Evolutionary conservation across 768 basidiomycete species (phyloP), one percentile per base, ranked within the genome.

Genomic region (Leucosporidium scottii): DNA sequence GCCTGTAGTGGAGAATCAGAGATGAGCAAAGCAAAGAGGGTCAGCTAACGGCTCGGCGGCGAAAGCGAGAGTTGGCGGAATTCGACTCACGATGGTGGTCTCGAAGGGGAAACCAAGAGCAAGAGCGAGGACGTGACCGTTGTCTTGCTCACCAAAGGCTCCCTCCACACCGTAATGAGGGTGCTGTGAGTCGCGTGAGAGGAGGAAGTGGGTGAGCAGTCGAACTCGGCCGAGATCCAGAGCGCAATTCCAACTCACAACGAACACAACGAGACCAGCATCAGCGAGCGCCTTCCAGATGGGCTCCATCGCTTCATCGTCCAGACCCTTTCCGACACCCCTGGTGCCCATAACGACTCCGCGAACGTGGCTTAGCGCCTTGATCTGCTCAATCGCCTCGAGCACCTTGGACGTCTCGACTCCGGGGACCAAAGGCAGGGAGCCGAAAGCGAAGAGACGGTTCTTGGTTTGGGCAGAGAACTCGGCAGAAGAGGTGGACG

Each of bases 71-170:
- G 51, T 81, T 10, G 0, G 21, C 36, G 12, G 17, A 17, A 13
- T 13, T 2, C 12, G 58, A 59, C 87, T 76, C 73, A 90, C 90
- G 39, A 85, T 86, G 6, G 91, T 91, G 23, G 91, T 93, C 79
- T 93, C 91, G 74, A 93, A 87, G 4, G 91, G 91, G 78, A 93
- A 93, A 1, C 91, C 91, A 21, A 91, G 82, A 0, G 90, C 89
- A 61, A 93, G 83, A 3, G 90, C 88, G 34, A 93, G 84, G 49
- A 91, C 91, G 71, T 93, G 91, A 0, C 91, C 91, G 72, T 93
- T 92, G 51, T 86, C 83, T 67, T 81, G 84, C 64, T 85, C 82
- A 1, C 90, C 90, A 83, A 88, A 93, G 2, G 74, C 83, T n/a
- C 79, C 78, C 72, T 86, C 86, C 28, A 93, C 84, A 17, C 89